Percentiles rank a stretch among this genome's conserved stretches.
These are phyloP conservation scores for Backusella psychrophila DNA, from an alignment of 192 early-diverging fungal genomes.

Conservation along the genomic window DNA sequence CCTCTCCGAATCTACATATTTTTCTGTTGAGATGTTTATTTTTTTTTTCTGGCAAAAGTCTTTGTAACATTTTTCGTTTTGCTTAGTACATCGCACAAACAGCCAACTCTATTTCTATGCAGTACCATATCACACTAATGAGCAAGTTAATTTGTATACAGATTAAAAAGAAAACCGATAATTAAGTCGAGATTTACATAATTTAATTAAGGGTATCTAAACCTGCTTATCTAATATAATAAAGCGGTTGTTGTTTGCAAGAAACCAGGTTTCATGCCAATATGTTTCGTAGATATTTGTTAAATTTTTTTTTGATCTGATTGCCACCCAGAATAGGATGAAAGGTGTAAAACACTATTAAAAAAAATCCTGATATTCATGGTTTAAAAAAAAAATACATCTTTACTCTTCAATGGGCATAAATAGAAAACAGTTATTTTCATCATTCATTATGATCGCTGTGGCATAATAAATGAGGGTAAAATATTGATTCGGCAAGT, in stretches of 20 bases:
- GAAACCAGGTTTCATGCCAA: neutral
- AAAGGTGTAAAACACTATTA: neutral
- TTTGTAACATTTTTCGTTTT: neutral
- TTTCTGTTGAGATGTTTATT: neutral
- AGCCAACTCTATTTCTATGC: too few relatives aligned
- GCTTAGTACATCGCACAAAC: neutral
- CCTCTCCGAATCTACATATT: neutral
- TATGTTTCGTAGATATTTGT: neutral
- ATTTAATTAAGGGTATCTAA: neutral
- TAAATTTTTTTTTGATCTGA: too few relatives aligned
- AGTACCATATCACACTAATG: neutral
- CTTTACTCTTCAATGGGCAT: neutral
- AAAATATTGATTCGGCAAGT: neutral
- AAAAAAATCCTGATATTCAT: neutral
- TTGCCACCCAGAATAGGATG: neutral
- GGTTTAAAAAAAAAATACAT: too few relatives aligned
- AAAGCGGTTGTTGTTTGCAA: neutral
- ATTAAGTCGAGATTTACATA: neutral
- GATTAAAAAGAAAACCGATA: neutral
- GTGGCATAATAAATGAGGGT: neutral
- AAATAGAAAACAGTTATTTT: neutral
- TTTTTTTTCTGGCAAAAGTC: neutral
- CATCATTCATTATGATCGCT: neutral
- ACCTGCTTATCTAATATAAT: neutral
- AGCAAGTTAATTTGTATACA: neutral